Evolutionary conservation across 2,329 filamentous ascomycete genomes (phyloP).

Genomic region (Plectosphaerella plurivora): DNA sequence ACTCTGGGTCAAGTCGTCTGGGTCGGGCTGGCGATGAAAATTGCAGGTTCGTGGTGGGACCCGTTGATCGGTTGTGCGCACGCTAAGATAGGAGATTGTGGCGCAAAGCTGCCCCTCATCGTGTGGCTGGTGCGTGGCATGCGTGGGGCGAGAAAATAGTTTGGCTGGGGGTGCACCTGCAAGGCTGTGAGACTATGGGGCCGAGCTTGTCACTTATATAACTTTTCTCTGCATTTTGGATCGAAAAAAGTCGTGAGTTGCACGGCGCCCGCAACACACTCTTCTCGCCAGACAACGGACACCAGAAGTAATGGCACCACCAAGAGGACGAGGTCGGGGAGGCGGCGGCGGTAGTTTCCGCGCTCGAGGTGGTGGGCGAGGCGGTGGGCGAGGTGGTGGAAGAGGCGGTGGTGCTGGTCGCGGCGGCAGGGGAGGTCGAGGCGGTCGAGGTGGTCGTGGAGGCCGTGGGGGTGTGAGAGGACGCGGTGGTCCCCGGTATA

Average conservation of each 20-base stretch:
- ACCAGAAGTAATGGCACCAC: not conserved
- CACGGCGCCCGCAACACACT: not conserved
- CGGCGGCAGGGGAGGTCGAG: conserved; percentile 8
- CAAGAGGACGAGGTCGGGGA: conserved; percentile 9
- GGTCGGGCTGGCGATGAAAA: conserved; percentile 22
- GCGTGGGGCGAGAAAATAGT: not conserved
- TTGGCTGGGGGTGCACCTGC: conserved; percentile 3
- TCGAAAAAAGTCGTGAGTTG: too few species aligned
- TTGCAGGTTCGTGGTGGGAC: conserved; percentile 1
- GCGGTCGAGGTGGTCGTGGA: conserved; percentile 28
- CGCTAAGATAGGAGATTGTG: conserved; percentile 42
- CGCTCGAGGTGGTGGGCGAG: conserved; percentile 15
- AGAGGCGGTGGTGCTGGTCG: too few species aligned
- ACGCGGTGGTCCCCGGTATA: conserved; percentile 32
- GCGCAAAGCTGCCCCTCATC: conserved; percentile 11
- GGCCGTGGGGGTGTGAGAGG: conserved; percentile 22
- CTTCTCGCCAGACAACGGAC: not conserved
- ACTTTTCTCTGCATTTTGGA: not conserved
- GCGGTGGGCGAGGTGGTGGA: conserved; percentile 8
- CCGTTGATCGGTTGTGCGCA: conserved; percentile 37
- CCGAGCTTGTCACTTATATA: not conserved
- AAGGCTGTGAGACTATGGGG: conserved; percentile 7
- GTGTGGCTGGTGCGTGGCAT: conserved; percentile 14
- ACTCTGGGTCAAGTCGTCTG: conserved; percentile 39
- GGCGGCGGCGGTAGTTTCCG: conserved; percentile 17